These are phyloP conservation scores for Aspergillus sp. DNA, from an alignment of 2,329 filamentous ascomycete genomes.

Conservation along the genomic window DNA sequence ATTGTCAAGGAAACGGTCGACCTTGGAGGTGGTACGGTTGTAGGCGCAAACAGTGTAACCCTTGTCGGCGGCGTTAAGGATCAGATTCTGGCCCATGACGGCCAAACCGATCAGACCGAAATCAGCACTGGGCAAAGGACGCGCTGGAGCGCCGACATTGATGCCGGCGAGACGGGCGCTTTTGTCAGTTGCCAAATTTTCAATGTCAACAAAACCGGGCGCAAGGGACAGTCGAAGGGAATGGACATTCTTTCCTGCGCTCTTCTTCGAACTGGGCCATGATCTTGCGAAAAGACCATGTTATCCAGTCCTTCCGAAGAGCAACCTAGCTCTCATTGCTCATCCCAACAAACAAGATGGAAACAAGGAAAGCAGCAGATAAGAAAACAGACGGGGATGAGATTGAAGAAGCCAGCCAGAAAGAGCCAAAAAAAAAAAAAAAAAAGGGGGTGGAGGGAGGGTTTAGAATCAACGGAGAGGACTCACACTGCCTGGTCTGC, in stretches of 20 bases:
- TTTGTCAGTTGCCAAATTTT: constrained; percentile 38
- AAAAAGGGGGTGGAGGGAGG: too few species aligned
- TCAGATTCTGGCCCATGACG: constrained; percentile 85
- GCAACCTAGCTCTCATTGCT: not conserved
- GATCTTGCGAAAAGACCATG: not conserved
- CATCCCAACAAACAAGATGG: constrained; percentile 4
- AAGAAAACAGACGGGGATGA: not conserved
- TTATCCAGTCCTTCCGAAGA: not conserved
- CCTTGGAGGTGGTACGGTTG: constrained; percentile 98
- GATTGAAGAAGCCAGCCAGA: not conserved
- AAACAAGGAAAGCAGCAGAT: not conserved
- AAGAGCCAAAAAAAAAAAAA: not conserved
- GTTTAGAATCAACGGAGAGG: constrained; percentile 1
- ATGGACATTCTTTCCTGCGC: not conserved
- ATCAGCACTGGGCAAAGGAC: constrained; percentile 61
- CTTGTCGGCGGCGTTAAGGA: constrained; percentile 82
- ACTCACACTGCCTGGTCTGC: constrained; percentile 42
- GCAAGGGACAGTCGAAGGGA: constrained; percentile 1
- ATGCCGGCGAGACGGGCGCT: constrained; percentile 71
- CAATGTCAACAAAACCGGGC: constrained; percentile 24
- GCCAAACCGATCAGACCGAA: constrained; percentile 88
- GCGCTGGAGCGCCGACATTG: constrained; percentile 59
- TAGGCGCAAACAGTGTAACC: constrained; percentile 96
- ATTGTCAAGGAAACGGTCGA: constrained; percentile 87
- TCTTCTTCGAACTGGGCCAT: too few species aligned